Base-by-base conservation (phyloP, 2,329 filamentous ascomycete species). In the Alternaria gansuensis region DNA sequence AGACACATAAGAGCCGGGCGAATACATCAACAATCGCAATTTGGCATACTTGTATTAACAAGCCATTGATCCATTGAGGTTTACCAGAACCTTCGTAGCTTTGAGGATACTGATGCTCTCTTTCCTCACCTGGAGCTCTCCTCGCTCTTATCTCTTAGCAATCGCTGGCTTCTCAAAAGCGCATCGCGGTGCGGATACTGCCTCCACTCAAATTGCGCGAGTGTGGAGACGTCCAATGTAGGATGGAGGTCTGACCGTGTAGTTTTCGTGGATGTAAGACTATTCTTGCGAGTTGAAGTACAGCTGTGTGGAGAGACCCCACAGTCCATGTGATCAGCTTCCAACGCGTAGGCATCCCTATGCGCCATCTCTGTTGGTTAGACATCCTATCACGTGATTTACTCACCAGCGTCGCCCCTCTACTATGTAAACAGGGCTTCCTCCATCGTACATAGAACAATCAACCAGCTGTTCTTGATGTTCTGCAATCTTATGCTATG, bases 231-330 rank as follows among this genome's bases (percentile, higher is more conserved):
- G 31, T 52, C 4, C 14, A 11, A 26, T n/a, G 23, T 13, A n/a
- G 17, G n/a, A 9, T 28, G 7, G 13, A n/a, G n/a, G 39, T 33
- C 39, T 23, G 24, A 6, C 17, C 29, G 24, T 44, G 17, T 13
- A 24, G 28, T 23, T 9, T 11, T 24, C n/a, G 39, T 14, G 24
- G 21, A 21, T 41, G 39, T 23, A 21, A 41, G 39, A 3, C 39
- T 41, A 41, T 6, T 13, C n/a, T n/a, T n/a, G n/a, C n/a, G n/a
- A n/a, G n/a, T n/a, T n/a, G 60, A 44, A 55, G 51, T 31, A 54
- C 51, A n/a, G 63, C 63, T 70, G 17, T 62, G 46, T 8, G 69
- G 67, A 37, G 70, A 71, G 9, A 71, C 61, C 5, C 68, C 66
- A 33, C 68, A 64, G 37, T 67, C 60, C 21, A 67, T 57, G 13